These are phyloP conservation scores for Trichoderma hamatum DNA, from an alignment of 2,329 filamentous ascomycete species.

Conservation along the genomic window DNA sequence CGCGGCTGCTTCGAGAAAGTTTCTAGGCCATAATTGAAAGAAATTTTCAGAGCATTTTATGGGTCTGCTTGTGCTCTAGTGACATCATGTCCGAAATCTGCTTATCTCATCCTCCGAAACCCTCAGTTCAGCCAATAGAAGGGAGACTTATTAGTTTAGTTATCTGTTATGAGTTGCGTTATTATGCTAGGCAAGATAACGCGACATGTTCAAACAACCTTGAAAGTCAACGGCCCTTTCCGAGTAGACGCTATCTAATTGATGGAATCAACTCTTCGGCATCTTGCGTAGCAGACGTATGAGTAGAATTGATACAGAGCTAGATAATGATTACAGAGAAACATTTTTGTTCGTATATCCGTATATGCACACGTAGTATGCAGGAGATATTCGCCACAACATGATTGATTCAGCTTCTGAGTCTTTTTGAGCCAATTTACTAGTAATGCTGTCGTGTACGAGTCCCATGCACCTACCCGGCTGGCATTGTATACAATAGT, in stretches of 20 bases:
- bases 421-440: background rate
- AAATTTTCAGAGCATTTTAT: background rate
- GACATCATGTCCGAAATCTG: slow-evolving; percentile 14
- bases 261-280: background rate
- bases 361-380: background rate
- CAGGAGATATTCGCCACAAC: background rate
- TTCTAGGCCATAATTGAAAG: background rate
- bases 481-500: no score
- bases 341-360: background rate
- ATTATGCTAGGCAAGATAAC: background rate
- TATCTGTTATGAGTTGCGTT: background rate
- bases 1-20: background rate
- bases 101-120: slow-evolving; percentile 2
- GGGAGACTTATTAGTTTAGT: background rate
- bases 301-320: background rate
- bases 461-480: background rate
- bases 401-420: background rate
- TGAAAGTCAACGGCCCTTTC: background rate
- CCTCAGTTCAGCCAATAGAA: background rate
- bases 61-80: background rate
- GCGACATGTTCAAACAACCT: background rate
- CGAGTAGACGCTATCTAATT: background rate
- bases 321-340: background rate
- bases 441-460: background rate
- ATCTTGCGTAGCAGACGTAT: background rate